Evolutionary conservation across 305 asterid species (phyloP).

Genomic region (Fraxinus sp.): DNA sequence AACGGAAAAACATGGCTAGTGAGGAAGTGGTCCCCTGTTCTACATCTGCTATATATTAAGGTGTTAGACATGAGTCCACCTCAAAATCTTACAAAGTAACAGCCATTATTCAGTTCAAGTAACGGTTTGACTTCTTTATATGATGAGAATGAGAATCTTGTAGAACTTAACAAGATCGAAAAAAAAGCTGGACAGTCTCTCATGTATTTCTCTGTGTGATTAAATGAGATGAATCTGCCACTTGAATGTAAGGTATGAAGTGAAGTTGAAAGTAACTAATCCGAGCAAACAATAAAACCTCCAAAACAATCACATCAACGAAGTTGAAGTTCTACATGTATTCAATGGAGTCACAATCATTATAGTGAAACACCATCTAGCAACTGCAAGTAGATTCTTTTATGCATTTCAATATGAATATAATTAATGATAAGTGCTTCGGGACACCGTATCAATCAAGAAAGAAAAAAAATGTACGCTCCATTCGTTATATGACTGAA

Average conservation of each 20-base stretch:
- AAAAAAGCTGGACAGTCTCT: neutral
- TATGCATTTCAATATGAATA: neutral
- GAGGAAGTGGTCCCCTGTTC: slow-evolving; percentile 55
- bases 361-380: neutral
- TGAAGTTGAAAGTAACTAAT: neutral
- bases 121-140: neutral
- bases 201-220: neutral
- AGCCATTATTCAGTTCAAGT: slow-evolving; percentile 7
- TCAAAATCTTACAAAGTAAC: slow-evolving; percentile 17
- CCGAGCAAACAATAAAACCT: neutral
- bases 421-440: neutral
- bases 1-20: slow-evolving; percentile 27
- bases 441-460: neutral
- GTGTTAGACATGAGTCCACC: slow-evolving; percentile 3
- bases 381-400: neutral
- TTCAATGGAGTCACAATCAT: neutral
- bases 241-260: neutral
- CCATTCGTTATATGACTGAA: neutral
- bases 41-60: slow-evolving; percentile 21
- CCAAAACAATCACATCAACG: neutral
- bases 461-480: neutral
- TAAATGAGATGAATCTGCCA: neutral
- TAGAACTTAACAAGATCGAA: slow-evolving; percentile 2
- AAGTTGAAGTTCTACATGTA: neutral
- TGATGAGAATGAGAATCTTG: slow-evolving; percentile 2